These are phyloP conservation scores for Suhomyces bokatorum DNA, from an alignment of 1,139 yeast genomes.

Conservation along the genomic window DNA sequence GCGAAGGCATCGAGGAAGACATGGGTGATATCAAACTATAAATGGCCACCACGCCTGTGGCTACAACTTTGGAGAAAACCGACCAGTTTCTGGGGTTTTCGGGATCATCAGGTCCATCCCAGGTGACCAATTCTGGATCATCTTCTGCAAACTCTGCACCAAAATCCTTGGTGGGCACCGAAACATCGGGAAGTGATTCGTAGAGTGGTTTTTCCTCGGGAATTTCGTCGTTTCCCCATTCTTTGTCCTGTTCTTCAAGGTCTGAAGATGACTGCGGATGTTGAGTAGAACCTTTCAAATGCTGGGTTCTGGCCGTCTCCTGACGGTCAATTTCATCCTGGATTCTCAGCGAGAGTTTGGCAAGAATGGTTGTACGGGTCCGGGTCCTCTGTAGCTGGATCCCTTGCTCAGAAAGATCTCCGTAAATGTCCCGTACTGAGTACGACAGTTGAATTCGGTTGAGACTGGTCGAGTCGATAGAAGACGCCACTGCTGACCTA, in stretches of 20 bases:
- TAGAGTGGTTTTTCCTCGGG: constrained; percentile 14
- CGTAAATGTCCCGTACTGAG: constrained; percentile 21
- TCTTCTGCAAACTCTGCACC: constrained; percentile 51
- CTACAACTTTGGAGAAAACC: constrained; percentile 35
- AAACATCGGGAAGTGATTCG: constrained; percentile 32
- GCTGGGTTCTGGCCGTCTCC: background rate
- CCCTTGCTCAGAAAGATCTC: constrained; percentile 25
- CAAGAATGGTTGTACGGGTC: constrained; percentile 41
- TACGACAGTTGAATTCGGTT: constrained; percentile 10
- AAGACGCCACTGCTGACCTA: constrained; percentile 1
- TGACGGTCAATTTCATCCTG: constrained; percentile 11
- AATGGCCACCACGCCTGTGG: constrained; percentile 49
- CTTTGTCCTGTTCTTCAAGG: constrained; percentile 5
- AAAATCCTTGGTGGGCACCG: constrained; percentile 44
- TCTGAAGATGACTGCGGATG: constrained; percentile 1
- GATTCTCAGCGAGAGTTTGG: constrained; percentile 34
- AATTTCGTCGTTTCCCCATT: background rate
- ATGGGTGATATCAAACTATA: constrained; percentile 60
- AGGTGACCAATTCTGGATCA: constrained; percentile 65
- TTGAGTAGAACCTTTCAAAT: background rate
- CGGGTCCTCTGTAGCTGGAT: constrained; percentile 37
- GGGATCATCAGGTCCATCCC: constrained; percentile 66
- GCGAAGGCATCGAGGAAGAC: constrained; percentile 60
- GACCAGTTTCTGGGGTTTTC: constrained; percentile 64
- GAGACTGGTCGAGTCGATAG: constrained; percentile 5